These are phyloP conservation scores for Globisporangium spinosum DNA, from an alignment of 352 stramenopile species.

Conservation along the genomic window DNA sequence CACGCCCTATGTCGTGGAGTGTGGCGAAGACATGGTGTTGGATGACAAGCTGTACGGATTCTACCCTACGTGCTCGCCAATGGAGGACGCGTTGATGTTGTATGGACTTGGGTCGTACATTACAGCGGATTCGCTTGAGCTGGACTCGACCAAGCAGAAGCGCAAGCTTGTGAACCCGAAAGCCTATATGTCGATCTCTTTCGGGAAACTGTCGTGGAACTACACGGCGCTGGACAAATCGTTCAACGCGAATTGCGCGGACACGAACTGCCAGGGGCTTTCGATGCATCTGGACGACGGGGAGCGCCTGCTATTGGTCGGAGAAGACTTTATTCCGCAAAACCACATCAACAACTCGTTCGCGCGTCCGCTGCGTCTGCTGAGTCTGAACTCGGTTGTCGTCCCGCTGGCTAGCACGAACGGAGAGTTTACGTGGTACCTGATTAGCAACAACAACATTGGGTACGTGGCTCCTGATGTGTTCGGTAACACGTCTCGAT, in stretches of 20 bases:
- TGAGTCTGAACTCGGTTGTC: constrained; percentile 14
- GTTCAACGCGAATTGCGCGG: constrained; percentile 24
- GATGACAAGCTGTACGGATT: constrained; percentile 13
- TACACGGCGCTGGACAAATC: constrained; percentile 25
- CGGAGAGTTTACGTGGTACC: constrained; percentile 12
- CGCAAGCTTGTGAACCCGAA: constrained; percentile 17
- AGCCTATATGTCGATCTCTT: constrained; percentile 30
- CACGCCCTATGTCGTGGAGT: constrained; percentile 12
- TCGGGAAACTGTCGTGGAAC: constrained; percentile 43
- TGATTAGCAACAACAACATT: constrained; percentile 6
- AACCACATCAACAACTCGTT: constrained; percentile 20
- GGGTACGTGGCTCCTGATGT: constrained; percentile 2
- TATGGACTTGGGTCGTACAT: constrained; percentile 21
- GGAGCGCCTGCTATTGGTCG: constrained; percentile 26
- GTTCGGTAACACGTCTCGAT: constrained; percentile 18
- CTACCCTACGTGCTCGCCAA: not conserved
- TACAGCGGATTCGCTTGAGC: constrained; percentile 15
- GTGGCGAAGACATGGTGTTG: not conserved
- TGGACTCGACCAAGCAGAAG: constrained; percentile 14
- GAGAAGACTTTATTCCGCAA: constrained; percentile 25
- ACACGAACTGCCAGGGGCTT: constrained; percentile 29
- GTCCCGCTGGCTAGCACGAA: constrained; percentile 7
- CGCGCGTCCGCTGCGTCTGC: constrained; percentile 7
- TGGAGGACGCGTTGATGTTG: constrained; percentile 10
- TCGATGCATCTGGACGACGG: constrained; percentile 27